A percentile compares a stretch with the other conserved stretches of the same genome.
phyloP scores from a whole-genome alignment of 768 basidiomycete species.

The Mycena polygramma region DNA sequence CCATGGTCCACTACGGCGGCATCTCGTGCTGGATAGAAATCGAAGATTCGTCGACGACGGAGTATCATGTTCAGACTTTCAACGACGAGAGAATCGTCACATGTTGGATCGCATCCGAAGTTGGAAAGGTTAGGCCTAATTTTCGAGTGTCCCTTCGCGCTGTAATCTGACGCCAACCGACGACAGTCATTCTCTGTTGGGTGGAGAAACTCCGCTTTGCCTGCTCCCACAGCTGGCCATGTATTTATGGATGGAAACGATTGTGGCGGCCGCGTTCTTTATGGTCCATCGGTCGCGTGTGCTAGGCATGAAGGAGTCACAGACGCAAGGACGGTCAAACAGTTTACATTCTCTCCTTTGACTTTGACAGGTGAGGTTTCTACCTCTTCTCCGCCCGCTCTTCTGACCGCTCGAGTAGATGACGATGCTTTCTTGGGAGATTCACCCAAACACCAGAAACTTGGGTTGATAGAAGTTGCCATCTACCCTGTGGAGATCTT shows the following conservation, averaged over 20 bases:
- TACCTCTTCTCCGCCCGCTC: background rate
- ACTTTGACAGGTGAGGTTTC: slow-evolving; percentile 4
- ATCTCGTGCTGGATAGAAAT: slow-evolving; percentile 27
- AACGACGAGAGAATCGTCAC: slow-evolving; percentile 11
- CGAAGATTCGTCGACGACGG: background rate
- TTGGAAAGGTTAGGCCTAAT: slow-evolving; percentile 19
- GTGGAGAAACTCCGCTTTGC: slow-evolving; percentile 22
- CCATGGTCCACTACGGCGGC: slow-evolving; percentile 13
- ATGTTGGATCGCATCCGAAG: slow-evolving; percentile 32
- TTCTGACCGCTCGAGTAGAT: slow-evolving; percentile 7
- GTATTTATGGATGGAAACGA: slow-evolving; percentile 29
- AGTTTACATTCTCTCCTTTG: slow-evolving; percentile 19
- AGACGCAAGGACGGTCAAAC: slow-evolving; percentile 19
- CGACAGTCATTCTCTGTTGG: slow-evolving; percentile 24
- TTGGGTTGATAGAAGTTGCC: slow-evolving; percentile 19
- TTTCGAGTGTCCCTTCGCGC: background rate
- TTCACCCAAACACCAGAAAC: background rate
- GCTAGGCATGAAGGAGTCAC: slow-evolving; percentile 21
- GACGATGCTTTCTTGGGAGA: slow-evolving; percentile 25
- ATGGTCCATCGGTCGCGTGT: background rate
- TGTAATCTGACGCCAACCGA: background rate
- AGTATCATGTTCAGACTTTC: slow-evolving; percentile 7
- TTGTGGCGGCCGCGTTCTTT: slow-evolving; percentile 30
- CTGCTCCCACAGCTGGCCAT: slow-evolving; percentile 21
- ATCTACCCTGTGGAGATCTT: slow-evolving; percentile 22